phyloP scores from a whole-genome alignment of 148 eudicot species.

The Chenopodium album region DNA sequence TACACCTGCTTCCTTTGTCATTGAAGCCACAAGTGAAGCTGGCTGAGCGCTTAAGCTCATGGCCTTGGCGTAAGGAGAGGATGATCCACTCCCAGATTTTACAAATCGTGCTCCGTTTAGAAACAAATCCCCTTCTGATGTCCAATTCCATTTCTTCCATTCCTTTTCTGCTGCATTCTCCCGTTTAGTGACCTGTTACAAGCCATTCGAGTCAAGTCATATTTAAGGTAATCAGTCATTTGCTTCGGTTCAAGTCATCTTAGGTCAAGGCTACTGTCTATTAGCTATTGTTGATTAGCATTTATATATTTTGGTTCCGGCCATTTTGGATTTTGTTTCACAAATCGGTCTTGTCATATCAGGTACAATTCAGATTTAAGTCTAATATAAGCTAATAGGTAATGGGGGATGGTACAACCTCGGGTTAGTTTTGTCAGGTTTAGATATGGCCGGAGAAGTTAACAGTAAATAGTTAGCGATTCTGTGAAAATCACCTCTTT shows the following conservation, averaged over 20 bases:
- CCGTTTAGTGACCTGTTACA: slow-evolving; percentile 52
- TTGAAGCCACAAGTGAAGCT: slow-evolving; percentile 40
- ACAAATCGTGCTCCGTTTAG: slow-evolving; percentile 59
- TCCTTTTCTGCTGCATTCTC: slow-evolving; percentile 38
- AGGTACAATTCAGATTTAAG: not conserved
- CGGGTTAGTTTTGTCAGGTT: not conserved
- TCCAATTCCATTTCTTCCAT: slow-evolving; percentile 73
- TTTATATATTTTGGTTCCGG: not conserved
- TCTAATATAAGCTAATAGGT: not conserved
- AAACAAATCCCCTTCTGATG: slow-evolving; percentile 54
- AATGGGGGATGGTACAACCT: too few species aligned
- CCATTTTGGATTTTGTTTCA: too few species aligned
- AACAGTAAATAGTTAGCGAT: not conserved
- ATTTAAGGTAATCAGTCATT: not conserved
- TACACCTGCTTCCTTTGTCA: slow-evolving; percentile 51
- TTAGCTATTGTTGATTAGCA: not conserved
- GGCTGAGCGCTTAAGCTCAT: slow-evolving; percentile 52
- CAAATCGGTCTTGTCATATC: too few species aligned
- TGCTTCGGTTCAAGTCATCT: not conserved
- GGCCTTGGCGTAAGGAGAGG: slow-evolving; percentile 47
- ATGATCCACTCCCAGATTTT: slow-evolving; percentile 37
- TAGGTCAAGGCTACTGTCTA: not conserved
- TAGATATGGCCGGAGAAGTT: not conserved
- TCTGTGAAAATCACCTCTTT: slow-evolving; percentile 26
- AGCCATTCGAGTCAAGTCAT: not conserved